phyloP scores from a whole-genome alignment of 1,284 basidiomycete genomes.

The Moesziomyces sp. region DNA sequence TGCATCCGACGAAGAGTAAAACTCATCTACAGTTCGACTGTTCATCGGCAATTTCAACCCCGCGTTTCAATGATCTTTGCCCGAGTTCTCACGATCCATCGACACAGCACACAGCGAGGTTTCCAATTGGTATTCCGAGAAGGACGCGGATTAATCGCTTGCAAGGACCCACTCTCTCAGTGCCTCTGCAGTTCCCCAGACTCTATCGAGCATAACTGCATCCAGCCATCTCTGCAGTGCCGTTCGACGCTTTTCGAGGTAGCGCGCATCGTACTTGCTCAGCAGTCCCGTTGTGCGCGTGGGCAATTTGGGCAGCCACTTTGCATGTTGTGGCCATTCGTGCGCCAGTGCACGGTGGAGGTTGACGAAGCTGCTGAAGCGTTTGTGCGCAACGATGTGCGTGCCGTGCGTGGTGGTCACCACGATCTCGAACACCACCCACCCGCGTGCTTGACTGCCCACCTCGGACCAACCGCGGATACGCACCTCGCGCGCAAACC shows the following conservation, averaged over 20 bases:
- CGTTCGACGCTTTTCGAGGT: conserved; percentile 56
- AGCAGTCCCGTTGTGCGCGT: conserved; percentile 46
- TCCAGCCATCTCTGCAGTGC: conserved; percentile 60
- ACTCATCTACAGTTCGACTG: too few relatives aligned
- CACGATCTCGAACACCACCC: conserved; percentile 58
- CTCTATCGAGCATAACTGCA: conserved; percentile 44
- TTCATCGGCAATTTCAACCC: conserved; percentile 1
- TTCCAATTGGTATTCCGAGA: too few relatives aligned
- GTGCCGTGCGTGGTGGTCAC: conserved; percentile 52
- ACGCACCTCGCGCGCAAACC: conserved; percentile 50
- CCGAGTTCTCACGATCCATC: not conserved
- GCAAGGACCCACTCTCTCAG: conserved; percentile 54
- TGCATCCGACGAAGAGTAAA: conserved; percentile 32
- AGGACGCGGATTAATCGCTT: conserved; percentile 37
- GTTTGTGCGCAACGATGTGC: conserved; percentile 34
- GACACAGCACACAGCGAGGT: not conserved
- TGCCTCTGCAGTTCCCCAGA: conserved; percentile 50
- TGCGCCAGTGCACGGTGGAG: conserved; percentile 20
- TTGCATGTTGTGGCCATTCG: conserved; percentile 41
- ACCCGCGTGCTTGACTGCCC: conserved; percentile 55
- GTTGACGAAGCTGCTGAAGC: conserved; percentile 52
- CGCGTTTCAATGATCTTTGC: too few relatives aligned
- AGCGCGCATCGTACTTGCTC: conserved; percentile 57
- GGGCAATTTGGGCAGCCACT: conserved; percentile 49
- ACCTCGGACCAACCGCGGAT: conserved; percentile 61